phyloP scores from a whole-genome alignment of 148 eudicot genomes.

The Mesembryanthemum crystallinum region DNA sequence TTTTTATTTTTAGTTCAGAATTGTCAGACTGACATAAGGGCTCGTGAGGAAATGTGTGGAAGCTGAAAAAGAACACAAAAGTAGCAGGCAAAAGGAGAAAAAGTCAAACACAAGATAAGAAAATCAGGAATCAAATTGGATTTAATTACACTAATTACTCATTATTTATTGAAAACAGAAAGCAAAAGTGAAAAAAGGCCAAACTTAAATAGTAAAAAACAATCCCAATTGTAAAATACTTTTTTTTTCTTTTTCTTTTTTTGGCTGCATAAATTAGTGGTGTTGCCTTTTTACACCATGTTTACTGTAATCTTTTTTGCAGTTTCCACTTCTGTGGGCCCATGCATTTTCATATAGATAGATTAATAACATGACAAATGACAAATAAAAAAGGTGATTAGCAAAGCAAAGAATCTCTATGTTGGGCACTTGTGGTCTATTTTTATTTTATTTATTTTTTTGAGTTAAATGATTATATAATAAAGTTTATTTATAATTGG shows the following conservation, averaged over 20 bases:
- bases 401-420: slow-evolving; percentile 14
- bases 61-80: neutral
- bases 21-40: slow-evolving; percentile 12
- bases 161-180: neutral
- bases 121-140: neutral
- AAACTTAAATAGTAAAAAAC: neutral
- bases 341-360: too few relatives aligned
- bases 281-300: neutral
- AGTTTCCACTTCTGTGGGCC: slow-evolving; percentile 1
- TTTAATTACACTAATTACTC: neutral
- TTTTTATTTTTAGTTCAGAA: neutral
- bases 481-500: too few relatives aligned
- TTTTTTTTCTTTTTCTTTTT: neutral
- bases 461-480: too few relatives aligned
- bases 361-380: neutral
- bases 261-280: neutral
- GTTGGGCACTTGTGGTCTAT: neutral
- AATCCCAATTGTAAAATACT: neutral
- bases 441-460: too few relatives aligned
- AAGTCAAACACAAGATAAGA: slow-evolving; percentile 1
- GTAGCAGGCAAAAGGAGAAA: neutral
- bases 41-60: slow-evolving; percentile 8
- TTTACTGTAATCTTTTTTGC: neutral
- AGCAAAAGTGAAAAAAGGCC: neutral
- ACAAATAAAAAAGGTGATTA: neutral